Percentiles rank a stretch among this genome's conserved stretches.
Evolutionary conservation across 2,329 filamentous ascomycete species (phyloP).

Genomic region (Fusarium sambucinum): DNA sequence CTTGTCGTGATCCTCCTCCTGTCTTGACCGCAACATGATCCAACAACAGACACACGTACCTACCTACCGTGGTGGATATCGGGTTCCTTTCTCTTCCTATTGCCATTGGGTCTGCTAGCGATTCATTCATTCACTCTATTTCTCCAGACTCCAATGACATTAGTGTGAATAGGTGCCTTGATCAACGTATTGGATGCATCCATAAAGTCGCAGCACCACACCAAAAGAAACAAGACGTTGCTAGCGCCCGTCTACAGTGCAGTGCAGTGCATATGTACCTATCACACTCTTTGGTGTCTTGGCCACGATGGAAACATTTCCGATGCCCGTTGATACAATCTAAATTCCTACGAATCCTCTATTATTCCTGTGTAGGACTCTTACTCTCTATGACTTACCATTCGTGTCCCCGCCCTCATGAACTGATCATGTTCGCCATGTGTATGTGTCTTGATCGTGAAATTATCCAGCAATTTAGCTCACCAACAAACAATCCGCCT

Average conservation of each 20-base stretch:
- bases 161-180: constrained; percentile 13
- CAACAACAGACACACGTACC: not conserved
- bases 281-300: constrained; percentile 15
- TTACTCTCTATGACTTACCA: not conserved
- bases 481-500: constrained; percentile 22
- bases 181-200: constrained; percentile 22
- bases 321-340: constrained; percentile 22
- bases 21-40: constrained; percentile 30
- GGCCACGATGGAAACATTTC: constrained; percentile 19
- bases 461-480: constrained; percentile 20
- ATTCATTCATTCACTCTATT: constrained; percentile 31
- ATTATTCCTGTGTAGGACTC: not conserved
- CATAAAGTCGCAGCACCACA: constrained; percentile 29
- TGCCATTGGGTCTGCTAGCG: constrained; percentile 14
- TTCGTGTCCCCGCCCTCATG: constrained; percentile 7
- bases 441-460: constrained; percentile 11
- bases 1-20: constrained; percentile 1
- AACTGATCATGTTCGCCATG: constrained; percentile 28
- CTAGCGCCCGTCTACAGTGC: constrained; percentile 37
- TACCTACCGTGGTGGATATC: constrained; percentile 4
- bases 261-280: constrained; percentile 27
- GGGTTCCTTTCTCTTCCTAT: constrained; percentile 8
- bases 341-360: constrained; percentile 24
- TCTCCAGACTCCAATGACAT: constrained; percentile 9
- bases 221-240: constrained; percentile 38